Conservation (phyloP, 768 basidiomycete species). For the Rhizopogon vinicolor region DNA sequence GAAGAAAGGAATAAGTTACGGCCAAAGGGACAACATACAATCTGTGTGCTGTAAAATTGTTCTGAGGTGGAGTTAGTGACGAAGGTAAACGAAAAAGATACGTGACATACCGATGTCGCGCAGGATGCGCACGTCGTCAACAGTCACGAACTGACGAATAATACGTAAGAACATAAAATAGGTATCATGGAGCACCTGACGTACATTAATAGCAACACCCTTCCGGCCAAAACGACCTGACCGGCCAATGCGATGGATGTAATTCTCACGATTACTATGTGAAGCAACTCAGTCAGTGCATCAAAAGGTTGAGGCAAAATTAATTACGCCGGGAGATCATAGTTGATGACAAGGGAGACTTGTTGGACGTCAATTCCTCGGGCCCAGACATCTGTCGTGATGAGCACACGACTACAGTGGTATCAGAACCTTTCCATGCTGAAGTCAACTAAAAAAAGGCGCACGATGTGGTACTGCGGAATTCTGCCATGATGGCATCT, state of each 20-base stretch:
- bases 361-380: constrained; percentile 98
- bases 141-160: constrained; percentile 72
- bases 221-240: constrained; percentile 99
- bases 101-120: constrained; percentile 83
- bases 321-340: constrained; percentile 90
- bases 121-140: constrained; percentile 93
- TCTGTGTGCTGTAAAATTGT: constrained; percentile 96
- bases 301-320: constrained; percentile 3
- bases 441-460: constrained; percentile 23
- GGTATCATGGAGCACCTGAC: constrained; percentile 22
- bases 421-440: not conserved
- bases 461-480: constrained; percentile 88
- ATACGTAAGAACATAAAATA: constrained; percentile 12
- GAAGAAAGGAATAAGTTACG: not conserved
- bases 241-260: constrained; percentile 99
- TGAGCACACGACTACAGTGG: constrained; percentile 73
- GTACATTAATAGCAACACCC: constrained; percentile 98
- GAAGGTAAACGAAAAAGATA: constrained; percentile 2
- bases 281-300: constrained; percentile 10
- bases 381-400: constrained; percentile 96
- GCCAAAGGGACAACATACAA: constrained; percentile 44
- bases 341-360: constrained; percentile 96
- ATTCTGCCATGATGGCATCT: constrained; percentile 96
- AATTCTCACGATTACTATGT: constrained; percentile 91
- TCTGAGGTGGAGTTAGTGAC: constrained; percentile 39